Conservation (phyloP, 1,284 basidiomycete genomes). For the Naganishia albida region DNA sequence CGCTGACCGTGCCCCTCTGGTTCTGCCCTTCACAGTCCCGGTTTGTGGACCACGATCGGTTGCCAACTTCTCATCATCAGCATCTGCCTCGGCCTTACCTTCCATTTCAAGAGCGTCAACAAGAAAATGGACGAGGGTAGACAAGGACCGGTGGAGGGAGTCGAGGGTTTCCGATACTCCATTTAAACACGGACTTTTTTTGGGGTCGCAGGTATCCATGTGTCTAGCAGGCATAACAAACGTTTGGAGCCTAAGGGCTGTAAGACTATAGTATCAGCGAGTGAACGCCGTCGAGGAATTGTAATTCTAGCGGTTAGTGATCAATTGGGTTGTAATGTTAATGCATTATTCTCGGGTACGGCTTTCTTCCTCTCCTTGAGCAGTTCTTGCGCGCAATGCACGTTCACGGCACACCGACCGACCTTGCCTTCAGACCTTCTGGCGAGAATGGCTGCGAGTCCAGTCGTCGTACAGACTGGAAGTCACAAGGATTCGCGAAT, state of each 20-base stretch:
- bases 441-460: too few relatives aligned
- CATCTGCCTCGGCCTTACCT: conserved; percentile 34
- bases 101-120: conserved; percentile 26
- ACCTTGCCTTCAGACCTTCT: too few relatives aligned
- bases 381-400: too few relatives aligned
- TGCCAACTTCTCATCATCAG: conserved; percentile 42
- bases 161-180: conserved; percentile 32
- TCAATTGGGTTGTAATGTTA: too few relatives aligned
- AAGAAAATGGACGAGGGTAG: conserved; percentile 27
- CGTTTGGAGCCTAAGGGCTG: background rate
- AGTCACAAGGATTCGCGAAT: too few relatives aligned
- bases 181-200: conserved; percentile 13
- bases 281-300: too few relatives aligned
- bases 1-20: conserved; percentile 24
- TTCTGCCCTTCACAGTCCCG: conserved; percentile 12
- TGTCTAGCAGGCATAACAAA: background rate
- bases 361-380: too few relatives aligned
- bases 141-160: conserved; percentile 27
- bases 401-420: too few relatives aligned
- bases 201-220: background rate
- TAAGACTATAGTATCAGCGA: background rate
- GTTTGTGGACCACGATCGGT: conserved; percentile 39
- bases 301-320: too few relatives aligned
- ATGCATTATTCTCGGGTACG: too few relatives aligned
- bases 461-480: too few relatives aligned